phyloP scores from a whole-genome alignment of 1,284 basidiomycete genomes.

The Heterobasidion occidentale region DNA sequence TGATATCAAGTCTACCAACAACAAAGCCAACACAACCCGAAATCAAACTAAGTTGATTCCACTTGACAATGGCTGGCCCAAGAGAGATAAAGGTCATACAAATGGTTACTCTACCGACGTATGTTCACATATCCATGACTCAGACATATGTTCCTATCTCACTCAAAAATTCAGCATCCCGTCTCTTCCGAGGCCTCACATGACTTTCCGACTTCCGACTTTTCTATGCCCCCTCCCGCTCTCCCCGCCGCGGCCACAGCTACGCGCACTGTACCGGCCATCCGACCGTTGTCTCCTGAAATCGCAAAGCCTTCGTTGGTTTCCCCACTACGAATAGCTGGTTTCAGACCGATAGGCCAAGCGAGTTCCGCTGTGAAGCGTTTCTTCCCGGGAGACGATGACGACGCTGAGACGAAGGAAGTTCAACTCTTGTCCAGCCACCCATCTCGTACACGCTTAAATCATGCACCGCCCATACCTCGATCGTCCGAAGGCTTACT shows the following conservation, averaged over 20 bases:
- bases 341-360: constrained; percentile 57
- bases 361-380: constrained; percentile 54
- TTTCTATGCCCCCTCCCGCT: constrained; percentile 16
- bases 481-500: not conserved
- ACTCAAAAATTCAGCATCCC: not conserved
- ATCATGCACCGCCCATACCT: not conserved
- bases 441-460: not conserved
- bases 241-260: constrained; percentile 2
- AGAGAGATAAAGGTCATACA: constrained; percentile 9
- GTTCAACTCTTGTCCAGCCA: not conserved
- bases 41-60: constrained; percentile 12
- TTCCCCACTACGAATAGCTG: constrained; percentile 31
- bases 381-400: constrained; percentile 70
- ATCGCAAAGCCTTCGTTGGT: not conserved
- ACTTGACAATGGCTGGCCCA: constrained; percentile 18
- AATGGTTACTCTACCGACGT: constrained; percentile 8
- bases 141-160: not conserved
- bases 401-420: constrained; percentile 17
- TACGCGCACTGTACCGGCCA: not conserved
- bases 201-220: constrained; percentile 1
- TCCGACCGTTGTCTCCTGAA: constrained; percentile 5
- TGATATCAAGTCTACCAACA: constrained; percentile 26
- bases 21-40: constrained; percentile 14
- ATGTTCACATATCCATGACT: constrained; percentile 14
- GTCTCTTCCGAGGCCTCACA: not conserved